These are phyloP conservation scores for Sonneratia caseolaris DNA, from an alignment of 345 rosid genomes.

Conservation along the genomic window DNA sequence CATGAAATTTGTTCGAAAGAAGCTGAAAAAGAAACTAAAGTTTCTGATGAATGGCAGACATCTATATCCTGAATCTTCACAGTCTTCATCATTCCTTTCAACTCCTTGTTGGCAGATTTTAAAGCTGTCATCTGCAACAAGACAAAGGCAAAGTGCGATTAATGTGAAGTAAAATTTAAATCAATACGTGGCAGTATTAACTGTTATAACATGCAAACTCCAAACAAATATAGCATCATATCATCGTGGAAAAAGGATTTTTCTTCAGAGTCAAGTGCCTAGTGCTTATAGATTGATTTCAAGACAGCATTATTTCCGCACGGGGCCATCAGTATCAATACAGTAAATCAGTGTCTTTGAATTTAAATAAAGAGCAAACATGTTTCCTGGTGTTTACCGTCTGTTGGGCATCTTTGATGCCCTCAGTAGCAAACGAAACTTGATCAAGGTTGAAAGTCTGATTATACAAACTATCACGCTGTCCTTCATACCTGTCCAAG, in stretches of 20 bases:
- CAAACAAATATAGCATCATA: not conserved
- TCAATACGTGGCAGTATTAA: not conserved
- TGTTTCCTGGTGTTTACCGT: conserved; percentile 45
- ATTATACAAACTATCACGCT: conserved; percentile 92
- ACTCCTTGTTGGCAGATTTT: conserved; percentile 94
- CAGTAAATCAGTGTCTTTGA: not conserved
- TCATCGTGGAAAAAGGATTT: not conserved
- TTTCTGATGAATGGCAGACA: conserved; percentile 30
- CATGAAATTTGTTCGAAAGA: not conserved
- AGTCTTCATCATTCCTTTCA: conserved; percentile 99
- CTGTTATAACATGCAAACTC: not conserved
- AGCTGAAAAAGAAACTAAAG: conserved; percentile 1
- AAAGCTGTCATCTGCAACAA: conserved; percentile 29
- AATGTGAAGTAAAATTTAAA: not conserved
- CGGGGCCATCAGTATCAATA: not conserved
- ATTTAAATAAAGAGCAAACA: not conserved
- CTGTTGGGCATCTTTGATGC: conserved; percentile 96
- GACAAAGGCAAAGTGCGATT: not conserved
- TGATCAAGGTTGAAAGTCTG: conserved; percentile 99
- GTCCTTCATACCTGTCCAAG: conserved; percentile 85
- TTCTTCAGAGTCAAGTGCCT: not conserved
- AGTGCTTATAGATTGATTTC: not conserved
- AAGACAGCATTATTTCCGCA: not conserved
- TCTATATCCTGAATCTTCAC: conserved; percentile 95
- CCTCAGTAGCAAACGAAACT: conserved; percentile 98